Evolutionary conservation across 2,329 filamentous ascomycete species (phyloP), one percentile per base, ranked within the genome.

Genomic region (Ceratocystis alfenasii): DNA sequence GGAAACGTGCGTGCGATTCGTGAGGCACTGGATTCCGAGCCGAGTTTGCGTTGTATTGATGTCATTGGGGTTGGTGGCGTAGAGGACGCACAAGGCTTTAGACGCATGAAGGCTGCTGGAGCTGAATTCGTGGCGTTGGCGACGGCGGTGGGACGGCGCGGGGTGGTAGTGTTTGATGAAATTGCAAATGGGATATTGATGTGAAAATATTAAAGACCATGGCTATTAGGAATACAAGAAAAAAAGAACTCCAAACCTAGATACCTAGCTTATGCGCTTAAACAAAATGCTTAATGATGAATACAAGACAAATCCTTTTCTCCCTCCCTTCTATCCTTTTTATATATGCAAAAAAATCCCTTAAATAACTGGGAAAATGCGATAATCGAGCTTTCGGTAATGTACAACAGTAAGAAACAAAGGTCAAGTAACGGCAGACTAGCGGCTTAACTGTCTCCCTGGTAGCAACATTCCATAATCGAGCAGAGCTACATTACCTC

Each of bases 61-160:
- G 78, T 92, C 36, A 84, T 92, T 65, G 89, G 89, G 0, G 81
- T 89, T 0, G 89, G 89, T 0, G 89, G 89, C 1, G 88, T 92
- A 1, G 76, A 79, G 28, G 86, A 91, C 72, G 76, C 74, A 0
- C 78, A 75, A 2, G 87, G 86, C 0, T 89, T 80, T 70, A 74
- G 75, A 66, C 78, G 88, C 69, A 91, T 90, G 87, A 79, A 77
- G 69, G 75, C 74, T 5, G 88, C 83, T 0, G 88, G 88, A 0
- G 88, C 88, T 0, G 76, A 72, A 25, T 84, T 82, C 0, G 87
- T 90, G 0, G 88, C 81, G 0, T 80, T 90, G 57, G 88, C 83
- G 0, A 91, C 87, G 1, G 87, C 83, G 3, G 73, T 91, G 60
- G 87, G 87, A 1, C 76, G 81, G 63, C 80, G 82, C 69, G 88